phyloP scores from a whole-genome alignment of 2,329 filamentous ascomycete genomes.

The Aspergillus sclerotialis region DNA sequence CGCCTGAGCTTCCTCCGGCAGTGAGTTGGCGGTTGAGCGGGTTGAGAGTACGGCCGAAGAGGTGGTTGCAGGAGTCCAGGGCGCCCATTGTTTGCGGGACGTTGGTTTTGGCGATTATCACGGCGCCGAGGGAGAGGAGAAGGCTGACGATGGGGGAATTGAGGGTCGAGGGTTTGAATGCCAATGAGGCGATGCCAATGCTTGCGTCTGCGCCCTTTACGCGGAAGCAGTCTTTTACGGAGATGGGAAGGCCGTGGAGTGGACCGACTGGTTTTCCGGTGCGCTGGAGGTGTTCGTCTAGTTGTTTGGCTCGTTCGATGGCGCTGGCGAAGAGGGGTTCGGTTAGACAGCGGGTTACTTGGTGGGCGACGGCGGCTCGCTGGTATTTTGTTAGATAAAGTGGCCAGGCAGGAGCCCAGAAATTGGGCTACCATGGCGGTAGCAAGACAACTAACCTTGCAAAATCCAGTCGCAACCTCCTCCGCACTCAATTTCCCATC shows the following conservation, averaged over 20 bases:
- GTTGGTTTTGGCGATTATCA: constrained; percentile 63
- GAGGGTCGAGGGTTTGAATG: constrained; percentile 47
- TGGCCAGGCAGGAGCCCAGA: background rate
- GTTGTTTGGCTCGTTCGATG: constrained; percentile 38
- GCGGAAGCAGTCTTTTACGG: constrained; percentile 43
- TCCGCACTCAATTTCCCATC: constrained; percentile 22
- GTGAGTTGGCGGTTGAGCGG: constrained; percentile 50
- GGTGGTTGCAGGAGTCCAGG: constrained; percentile 53
- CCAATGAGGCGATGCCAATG: constrained; percentile 53
- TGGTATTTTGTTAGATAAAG: constrained; percentile 6
- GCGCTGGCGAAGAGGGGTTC: constrained; percentile 50
- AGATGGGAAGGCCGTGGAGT: constrained; percentile 57
- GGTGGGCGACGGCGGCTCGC: constrained; percentile 34
- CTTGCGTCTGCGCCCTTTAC: constrained; percentile 47
- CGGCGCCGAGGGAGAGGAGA: constrained; percentile 52
- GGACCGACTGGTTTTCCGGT: constrained; percentile 47
- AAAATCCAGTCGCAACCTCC: constrained; percentile 45
- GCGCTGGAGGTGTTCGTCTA: constrained; percentile 39
- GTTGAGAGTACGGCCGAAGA: constrained; percentile 53
- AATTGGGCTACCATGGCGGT: background rate
- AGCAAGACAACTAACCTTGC: constrained; percentile 27
- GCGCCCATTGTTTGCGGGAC: constrained; percentile 47
- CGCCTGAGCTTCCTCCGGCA: constrained; percentile 53
- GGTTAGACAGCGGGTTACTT: constrained; percentile 43
- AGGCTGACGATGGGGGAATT: constrained; percentile 53